Base-by-base conservation (phyloP, 176 grass and related monocot species). In the Oryza nivara region DNA sequence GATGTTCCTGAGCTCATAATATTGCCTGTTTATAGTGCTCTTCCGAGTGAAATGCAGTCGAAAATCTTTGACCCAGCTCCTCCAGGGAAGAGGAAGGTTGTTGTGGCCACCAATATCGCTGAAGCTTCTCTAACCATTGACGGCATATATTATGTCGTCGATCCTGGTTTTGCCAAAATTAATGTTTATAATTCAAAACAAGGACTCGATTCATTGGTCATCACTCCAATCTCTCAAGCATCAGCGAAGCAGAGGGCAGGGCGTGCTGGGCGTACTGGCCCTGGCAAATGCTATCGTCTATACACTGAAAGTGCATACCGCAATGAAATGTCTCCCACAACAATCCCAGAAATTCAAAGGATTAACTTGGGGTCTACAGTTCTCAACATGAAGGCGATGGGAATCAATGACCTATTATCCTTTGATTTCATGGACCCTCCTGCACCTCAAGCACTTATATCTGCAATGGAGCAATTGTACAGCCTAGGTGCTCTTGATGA, bases 351-450 rank as follows among this genome's bases (percentile, higher is more conserved):
- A 95, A 98, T 98, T 38, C 92, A 98, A 80, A 90, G 95, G 73
- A 95, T 93, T 20, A 98, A 98, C 77, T 85, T 98, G 75, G 92
- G 88, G n/a, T 44, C 77, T 44, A 95, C 87, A 36, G 90, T 92
- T 80, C 91, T 97, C 45, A 97, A 82, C 75, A 95, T 97, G 95
- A 97, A 95, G 87, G 95, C 95, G 4, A 97, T 97, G 92, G 91
- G 95, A 36, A 97, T 97, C 88, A 97, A 97, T 77, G 95, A 97
- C 75, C 79, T 97, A 54, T 87, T 97, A 65, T 97, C 90, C 2
- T 97, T 97, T 49, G 92, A 97, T 86, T 97, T 97, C 85, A 97
- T 97, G 95, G 95, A 95, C 25, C 95, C 92, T 5, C 92, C 95
- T 67, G 92, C 95, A 84, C 92, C 95, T 51, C 92, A 97, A 80